A percentile compares a stretch with the other conserved stretches of the same genome.
Conservation (phyloP, 2,329 filamentous ascomycete genomes). For the Onygenales sp. region DNA sequence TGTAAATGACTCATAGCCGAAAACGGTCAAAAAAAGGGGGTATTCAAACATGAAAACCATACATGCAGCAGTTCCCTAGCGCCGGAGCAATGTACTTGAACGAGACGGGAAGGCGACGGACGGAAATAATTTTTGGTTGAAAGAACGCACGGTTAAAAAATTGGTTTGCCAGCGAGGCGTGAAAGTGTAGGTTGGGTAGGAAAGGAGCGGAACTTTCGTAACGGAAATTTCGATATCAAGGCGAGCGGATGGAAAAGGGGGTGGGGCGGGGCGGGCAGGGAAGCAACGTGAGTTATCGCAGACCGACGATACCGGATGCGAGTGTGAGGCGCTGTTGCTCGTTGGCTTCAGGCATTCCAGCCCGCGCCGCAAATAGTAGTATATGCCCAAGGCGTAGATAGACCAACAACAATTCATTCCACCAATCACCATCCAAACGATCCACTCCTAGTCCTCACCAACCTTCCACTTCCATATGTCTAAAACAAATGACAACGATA, state of each 20-base stretch:
- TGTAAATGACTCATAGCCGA: neutral
- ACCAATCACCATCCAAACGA: neutral
- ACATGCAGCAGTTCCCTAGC: neutral
- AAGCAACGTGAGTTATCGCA: too few relatives aligned
- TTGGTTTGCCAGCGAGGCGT: neutral
- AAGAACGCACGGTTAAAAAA: neutral
- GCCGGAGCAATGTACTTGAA: neutral
- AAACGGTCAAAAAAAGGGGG: neutral
- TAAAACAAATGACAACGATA: neutral
- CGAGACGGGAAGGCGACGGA: neutral
- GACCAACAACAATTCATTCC: neutral
- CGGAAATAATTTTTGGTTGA: neutral
- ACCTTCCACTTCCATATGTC: neutral
- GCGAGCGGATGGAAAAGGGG: neutral
- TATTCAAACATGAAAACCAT: neutral
- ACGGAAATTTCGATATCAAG: neutral
- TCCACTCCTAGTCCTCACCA: neutral
- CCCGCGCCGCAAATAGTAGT: neutral
- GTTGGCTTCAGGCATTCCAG: neutral
- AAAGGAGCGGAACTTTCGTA: neutral
- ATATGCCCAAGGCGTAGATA: neutral
- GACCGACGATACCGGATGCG: neutral
- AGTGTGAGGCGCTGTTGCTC: neutral
- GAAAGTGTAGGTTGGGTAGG: neutral
- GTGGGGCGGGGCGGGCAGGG: too few relatives aligned